phyloP scores from a whole-genome alignment of 2,329 filamentous ascomycete species.

The Sarocladium oryzae region DNA sequence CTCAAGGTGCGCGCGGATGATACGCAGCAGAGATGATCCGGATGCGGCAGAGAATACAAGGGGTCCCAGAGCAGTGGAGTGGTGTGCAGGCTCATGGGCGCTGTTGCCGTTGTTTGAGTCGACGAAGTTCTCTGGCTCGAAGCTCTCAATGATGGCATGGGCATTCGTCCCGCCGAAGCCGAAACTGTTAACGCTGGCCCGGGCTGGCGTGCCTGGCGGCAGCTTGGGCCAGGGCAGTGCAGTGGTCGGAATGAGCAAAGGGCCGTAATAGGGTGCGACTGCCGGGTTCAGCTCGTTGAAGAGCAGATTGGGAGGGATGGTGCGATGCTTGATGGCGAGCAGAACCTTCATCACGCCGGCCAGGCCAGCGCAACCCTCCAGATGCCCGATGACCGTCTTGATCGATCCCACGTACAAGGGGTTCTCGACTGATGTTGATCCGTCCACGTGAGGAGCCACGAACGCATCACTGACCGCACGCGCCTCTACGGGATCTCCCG shows the following conservation, averaged over 20 bases:
- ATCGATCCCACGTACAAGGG: slow-evolving; percentile 40
- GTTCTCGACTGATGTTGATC: not conserved
- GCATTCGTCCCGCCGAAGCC: slow-evolving; percentile 23
- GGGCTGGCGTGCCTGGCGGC: not conserved
- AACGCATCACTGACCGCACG: slow-evolving; percentile 40
- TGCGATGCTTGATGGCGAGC: slow-evolving; percentile 41
- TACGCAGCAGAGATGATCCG: not conserved
- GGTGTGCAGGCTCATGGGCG: not conserved
- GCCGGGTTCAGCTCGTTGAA: slow-evolving; percentile 23
- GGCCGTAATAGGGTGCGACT: not conserved
- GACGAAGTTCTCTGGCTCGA: too few relatives aligned
- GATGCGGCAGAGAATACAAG: not conserved
- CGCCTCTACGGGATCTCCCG: slow-evolving; percentile 45
- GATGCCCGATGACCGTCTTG: slow-evolving; percentile 49
- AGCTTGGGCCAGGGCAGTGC: slow-evolving; percentile 8
- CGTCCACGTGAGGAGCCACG: not conserved
- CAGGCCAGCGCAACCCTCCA: slow-evolving; percentile 45
- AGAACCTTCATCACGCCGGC: slow-evolving; percentile 48
- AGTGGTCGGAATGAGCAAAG: slow-evolving; percentile 11
- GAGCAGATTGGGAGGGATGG: slow-evolving; percentile 47
- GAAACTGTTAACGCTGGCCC: slow-evolving; percentile 16
- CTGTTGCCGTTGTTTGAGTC: not conserved
- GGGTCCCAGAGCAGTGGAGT: too few relatives aligned
- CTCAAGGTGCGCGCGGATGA: not conserved
- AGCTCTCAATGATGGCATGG: slow-evolving; percentile 18